Percentiles rank a stretch among this genome's conserved stretches.
Conservation (phyloP, 2,329 filamentous ascomycete species). For the Beauveria brongniartii region DNA sequence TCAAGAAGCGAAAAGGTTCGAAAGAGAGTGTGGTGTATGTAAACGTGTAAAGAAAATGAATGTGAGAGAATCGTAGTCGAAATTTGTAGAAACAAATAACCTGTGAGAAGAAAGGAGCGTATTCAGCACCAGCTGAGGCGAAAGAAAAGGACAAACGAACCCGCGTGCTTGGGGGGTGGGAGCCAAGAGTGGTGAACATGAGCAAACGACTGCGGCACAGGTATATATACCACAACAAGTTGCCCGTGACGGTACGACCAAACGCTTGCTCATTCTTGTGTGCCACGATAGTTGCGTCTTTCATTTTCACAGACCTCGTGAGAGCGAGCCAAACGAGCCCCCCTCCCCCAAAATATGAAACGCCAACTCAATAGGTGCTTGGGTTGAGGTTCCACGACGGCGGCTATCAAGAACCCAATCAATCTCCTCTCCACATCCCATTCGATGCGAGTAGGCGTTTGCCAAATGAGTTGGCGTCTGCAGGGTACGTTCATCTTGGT, state of each 20-base stretch:
- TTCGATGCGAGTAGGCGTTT: too few relatives aligned
- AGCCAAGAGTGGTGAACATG: background rate
- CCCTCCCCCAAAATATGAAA: background rate
- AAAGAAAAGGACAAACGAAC: background rate
- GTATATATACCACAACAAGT: background rate
- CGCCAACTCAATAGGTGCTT: background rate
- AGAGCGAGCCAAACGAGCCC: background rate
- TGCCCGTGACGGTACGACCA: too few relatives aligned
- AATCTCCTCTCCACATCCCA: too few relatives aligned
- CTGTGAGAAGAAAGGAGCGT: background rate
- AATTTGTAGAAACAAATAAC: too few relatives aligned
- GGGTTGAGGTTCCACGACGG: background rate
- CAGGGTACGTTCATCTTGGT: background rate
- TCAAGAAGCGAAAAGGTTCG: too few relatives aligned
- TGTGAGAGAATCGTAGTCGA: too few relatives aligned
- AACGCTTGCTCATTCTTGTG: too few relatives aligned
- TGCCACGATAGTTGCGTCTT: too few relatives aligned
- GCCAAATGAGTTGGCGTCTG: background rate
- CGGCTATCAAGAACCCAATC: background rate
- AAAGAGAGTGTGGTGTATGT: too few relatives aligned
- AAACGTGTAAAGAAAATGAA: too few relatives aligned
- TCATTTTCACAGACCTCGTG: too few relatives aligned
- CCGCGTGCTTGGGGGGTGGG: background rate
- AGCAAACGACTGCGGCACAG: background rate
- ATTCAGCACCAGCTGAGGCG: background rate